These are phyloP conservation scores for Tetrapisispora iriomotensis DNA, from an alignment of 805 yeast species.

Conservation along the genomic window DNA sequence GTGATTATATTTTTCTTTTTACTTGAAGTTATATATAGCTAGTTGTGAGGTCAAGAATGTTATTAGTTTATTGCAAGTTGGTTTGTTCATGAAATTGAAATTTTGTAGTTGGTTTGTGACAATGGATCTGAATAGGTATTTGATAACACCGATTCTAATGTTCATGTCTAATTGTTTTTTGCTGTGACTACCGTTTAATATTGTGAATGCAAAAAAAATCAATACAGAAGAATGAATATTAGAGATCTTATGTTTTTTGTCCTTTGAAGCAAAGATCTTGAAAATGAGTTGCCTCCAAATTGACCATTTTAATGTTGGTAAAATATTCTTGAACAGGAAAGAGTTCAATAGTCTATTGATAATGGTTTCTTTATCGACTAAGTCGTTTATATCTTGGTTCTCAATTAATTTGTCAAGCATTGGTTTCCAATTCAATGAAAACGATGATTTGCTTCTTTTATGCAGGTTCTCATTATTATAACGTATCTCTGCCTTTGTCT, in stretches of 20 bases:
- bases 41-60: conserved; percentile 11
- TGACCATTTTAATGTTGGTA: conserved; percentile 21
- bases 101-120: conserved; percentile 4
- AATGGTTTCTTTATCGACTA: conserved; percentile 10
- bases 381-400: conserved; percentile 12
- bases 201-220: conserved; percentile 15
- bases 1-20: not conserved
- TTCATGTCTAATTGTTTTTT: conserved; percentile 8
- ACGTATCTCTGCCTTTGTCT: not conserved
- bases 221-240: conserved; percentile 8
- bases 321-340: conserved; percentile 13
- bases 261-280: conserved; percentile 5
- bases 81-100: not conserved
- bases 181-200: conserved; percentile 12
- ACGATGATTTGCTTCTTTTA: conserved; percentile 7
- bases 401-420: conserved; percentile 19
- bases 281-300: conserved; percentile 19
- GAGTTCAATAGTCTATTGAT: conserved; percentile 18
- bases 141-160: conserved; percentile 14
- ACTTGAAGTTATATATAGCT: conserved; percentile 8
- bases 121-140: conserved; percentile 11
- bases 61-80: conserved; percentile 3
- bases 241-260: not conserved
- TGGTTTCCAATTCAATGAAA: conserved; percentile 13
- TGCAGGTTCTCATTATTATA: not conserved